Percentiles rank a stretch among this genome's conserved stretches.
phyloP scores from a whole-genome alignment of 1,284 basidiomycete genomes.

The Uromyces viciae-fabae region DNA sequence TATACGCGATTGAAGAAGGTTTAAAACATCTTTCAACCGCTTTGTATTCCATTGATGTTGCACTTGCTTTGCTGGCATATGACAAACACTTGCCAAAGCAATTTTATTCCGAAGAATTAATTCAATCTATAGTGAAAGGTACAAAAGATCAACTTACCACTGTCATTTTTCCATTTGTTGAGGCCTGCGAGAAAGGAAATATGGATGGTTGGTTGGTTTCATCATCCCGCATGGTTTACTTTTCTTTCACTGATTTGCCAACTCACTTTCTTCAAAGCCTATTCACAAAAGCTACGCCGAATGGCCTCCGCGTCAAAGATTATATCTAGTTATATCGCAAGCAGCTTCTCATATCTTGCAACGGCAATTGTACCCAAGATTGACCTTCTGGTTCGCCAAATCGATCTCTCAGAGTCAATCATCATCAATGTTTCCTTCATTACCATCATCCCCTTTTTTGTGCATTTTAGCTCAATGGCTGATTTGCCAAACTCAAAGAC shows the following conservation, averaged over 20 bases:
- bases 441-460: constrained; percentile 25
- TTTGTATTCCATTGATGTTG: constrained; percentile 29
- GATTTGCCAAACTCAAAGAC: constrained; percentile 12
- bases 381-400: constrained; percentile 16
- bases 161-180: constrained; percentile 80
- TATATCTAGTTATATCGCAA: constrained; percentile 24
- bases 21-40: constrained; percentile 13
- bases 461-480: constrained; percentile 8
- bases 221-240: not conserved
- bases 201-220: constrained; percentile 31
- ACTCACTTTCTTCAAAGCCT: constrained; percentile 16
- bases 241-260: not conserved
- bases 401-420: constrained; percentile 33
- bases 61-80: constrained; percentile 9
- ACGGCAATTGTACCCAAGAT: constrained; percentile 37
- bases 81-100: constrained; percentile 53
- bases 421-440: constrained; percentile 18
- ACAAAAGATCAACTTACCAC: constrained; percentile 71
- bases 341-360: constrained; percentile 30
- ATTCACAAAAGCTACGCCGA: constrained; percentile 15
- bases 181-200: constrained; percentile 54
- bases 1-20: constrained; percentile 25
- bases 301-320: constrained; percentile 10
- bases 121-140: constrained; percentile 68
- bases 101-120: constrained; percentile 87